phyloP scores from a whole-genome alignment of 331 rosid genomes.

The Quercus phellos region DNA sequence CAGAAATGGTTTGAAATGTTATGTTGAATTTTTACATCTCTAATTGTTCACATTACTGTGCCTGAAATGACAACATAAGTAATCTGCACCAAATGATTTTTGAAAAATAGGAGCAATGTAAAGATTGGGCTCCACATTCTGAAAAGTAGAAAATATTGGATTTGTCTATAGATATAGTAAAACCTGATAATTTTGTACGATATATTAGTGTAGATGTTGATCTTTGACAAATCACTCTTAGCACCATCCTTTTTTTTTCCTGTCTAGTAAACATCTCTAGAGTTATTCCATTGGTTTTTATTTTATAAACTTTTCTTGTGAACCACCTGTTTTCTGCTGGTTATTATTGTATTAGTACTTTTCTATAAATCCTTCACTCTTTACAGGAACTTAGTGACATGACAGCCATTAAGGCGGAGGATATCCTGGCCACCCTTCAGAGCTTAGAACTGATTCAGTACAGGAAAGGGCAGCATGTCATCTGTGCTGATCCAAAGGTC shows the following conservation, averaged over 20 bases:
- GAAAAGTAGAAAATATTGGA: background rate
- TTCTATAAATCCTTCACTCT: conserved; percentile 2
- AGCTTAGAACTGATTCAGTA: conserved; percentile 88
- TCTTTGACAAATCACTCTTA: background rate
- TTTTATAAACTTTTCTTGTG: background rate
- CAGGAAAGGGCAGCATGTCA: conserved; percentile 98
- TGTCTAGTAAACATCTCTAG: background rate
- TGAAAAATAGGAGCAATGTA: background rate
- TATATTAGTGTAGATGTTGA: background rate
- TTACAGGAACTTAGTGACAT: conserved; percentile 93
- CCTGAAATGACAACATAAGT: background rate
- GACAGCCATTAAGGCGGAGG: conserved; percentile 96
- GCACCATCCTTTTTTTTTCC: background rate
- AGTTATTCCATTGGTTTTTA: background rate
- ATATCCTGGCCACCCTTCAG: conserved; percentile 78
- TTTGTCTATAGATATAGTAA: background rate
- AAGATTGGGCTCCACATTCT: background rate
- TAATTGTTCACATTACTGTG: background rate
- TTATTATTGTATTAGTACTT: background rate
- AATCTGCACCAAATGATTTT: background rate
- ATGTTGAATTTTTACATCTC: background rate
- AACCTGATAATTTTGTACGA: background rate
- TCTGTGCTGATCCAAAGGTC: conserved; percentile 96
- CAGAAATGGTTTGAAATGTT: background rate
- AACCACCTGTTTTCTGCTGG: background rate